A percentile compares a stretch with the other conserved stretches of the same genome.
These are phyloP conservation scores for Cercospora canescens DNA, from an alignment of 2,329 filamentous ascomycete genomes.

Conservation along the genomic window DNA sequence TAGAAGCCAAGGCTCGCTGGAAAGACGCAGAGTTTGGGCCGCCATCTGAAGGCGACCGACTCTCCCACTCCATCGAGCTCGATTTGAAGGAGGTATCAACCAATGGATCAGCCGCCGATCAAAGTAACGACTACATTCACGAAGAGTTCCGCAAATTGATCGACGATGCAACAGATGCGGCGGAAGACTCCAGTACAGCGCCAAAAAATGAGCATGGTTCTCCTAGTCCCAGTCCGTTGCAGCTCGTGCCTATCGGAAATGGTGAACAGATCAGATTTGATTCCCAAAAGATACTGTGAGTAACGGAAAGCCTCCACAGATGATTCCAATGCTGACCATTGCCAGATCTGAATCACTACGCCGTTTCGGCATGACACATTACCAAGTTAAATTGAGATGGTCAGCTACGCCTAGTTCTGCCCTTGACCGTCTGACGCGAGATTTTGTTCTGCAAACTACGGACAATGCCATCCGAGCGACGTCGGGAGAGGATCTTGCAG, in stretches of 20 bases:
- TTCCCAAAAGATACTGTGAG: background rate
- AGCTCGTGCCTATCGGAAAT: background rate
- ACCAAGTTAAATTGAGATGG: background rate
- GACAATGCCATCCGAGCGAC: background rate
- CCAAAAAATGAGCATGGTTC: background rate
- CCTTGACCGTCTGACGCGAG: background rate
- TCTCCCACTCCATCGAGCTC: background rate
- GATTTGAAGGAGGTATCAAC: background rate
- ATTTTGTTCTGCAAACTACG: background rate
- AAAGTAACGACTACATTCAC: background rate
- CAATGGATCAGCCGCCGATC: background rate
- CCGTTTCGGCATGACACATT: background rate
- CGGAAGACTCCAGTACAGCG: background rate
- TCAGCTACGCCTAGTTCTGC: background rate
- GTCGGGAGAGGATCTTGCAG: background rate
- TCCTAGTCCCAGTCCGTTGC: background rate
- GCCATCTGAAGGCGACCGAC: background rate
- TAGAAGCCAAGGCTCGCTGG: background rate
- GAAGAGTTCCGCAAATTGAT: background rate
- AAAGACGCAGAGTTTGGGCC: background rate
- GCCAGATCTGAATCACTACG: background rate
- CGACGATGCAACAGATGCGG: background rate
- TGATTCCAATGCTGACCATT: background rate
- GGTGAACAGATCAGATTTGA: background rate
- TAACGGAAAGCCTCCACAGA: background rate